Conservation (phyloP, 2,329 filamentous ascomycete genomes). For the Paecilomyces formosus region DNA sequence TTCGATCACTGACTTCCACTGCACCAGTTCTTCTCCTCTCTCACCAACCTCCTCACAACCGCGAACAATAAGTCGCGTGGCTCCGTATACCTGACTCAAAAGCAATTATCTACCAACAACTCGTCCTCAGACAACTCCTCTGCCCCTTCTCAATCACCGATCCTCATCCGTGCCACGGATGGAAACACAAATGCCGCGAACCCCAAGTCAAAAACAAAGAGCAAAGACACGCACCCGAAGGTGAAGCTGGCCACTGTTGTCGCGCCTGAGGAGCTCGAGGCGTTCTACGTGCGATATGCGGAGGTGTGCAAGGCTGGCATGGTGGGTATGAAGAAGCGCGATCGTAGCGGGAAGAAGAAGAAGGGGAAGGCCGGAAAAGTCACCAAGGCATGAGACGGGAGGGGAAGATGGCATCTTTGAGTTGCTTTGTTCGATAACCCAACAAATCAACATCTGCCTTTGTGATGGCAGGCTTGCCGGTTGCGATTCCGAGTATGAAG, state of each 20-base stretch:
- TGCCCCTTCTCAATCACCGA: slow-evolving; percentile 55
- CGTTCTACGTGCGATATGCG: slow-evolving; percentile 77
- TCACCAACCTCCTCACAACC: slow-evolving; percentile 31
- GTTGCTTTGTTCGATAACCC: neutral
- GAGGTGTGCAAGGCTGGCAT: slow-evolving; percentile 88
- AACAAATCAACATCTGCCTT: neutral
- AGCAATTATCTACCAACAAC: slow-evolving; percentile 20
- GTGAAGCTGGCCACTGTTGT: slow-evolving; percentile 80
- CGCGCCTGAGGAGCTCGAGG: slow-evolving; percentile 64
- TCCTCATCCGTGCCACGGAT: slow-evolving; percentile 79
- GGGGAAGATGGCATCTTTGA: neutral
- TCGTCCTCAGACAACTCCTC: slow-evolving; percentile 40
- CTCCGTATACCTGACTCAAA: slow-evolving; percentile 39
- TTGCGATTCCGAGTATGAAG: neutral
- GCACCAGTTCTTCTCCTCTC: slow-evolving; percentile 35
- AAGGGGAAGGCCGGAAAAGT: slow-evolving; percentile 55
- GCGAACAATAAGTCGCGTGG: slow-evolving; percentile 33
- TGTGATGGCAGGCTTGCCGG: neutral
- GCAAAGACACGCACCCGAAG: slow-evolving; percentile 48
- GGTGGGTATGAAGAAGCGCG: slow-evolving; percentile 82
- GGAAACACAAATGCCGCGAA: slow-evolving; percentile 53
- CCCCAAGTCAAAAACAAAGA: slow-evolving; percentile 14
- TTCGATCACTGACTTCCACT: neutral
- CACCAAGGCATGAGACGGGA: slow-evolving; percentile 19
- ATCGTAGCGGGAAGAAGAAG: slow-evolving; percentile 74